Percentiles rank a stretch among this genome's conserved stretches.
phyloP scores from a whole-genome alignment of 345 rosid genomes.

The Turritis glabra region DNA sequence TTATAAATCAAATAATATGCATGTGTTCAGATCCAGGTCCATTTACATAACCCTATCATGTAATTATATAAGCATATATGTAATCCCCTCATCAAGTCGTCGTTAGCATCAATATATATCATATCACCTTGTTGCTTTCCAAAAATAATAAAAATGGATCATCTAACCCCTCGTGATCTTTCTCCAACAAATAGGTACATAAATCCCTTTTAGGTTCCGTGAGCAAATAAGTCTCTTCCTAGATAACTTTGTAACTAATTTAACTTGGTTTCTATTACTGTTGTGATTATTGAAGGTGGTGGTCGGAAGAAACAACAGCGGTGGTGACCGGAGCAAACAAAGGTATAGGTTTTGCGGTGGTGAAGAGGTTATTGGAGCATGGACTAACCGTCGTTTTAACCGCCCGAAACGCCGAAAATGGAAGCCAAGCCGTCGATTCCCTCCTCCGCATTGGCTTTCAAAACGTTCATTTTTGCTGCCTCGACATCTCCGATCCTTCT shows the following conservation, averaged over 20 bases:
- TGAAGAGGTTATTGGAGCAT: conserved; percentile 57
- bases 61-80: conserved; percentile 7
- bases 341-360: conserved; percentile 81
- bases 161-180: conserved; percentile 10
- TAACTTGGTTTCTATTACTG: background rate
- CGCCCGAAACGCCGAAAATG: conserved; percentile 65
- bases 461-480: conserved; percentile 46
- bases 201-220: background rate
- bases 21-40: conserved; percentile 15
- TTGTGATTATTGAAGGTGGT: conserved; percentile 55
- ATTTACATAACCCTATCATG: conserved; percentile 13
- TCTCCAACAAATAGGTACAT: conserved; percentile 23
- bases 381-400: conserved; percentile 77
- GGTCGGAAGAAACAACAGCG: conserved; percentile 66
- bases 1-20: background rate
- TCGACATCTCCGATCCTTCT: conserved; percentile 62
- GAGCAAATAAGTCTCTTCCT: background rate
- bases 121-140: background rate
- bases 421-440: conserved; percentile 51
- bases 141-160: conserved; percentile 20
- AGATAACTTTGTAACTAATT: background rate
- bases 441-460: conserved; percentile 46
- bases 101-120: conserved; percentile 7
- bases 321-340: conserved; percentile 89
- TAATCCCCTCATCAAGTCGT: conserved; percentile 9